Conservation (phyloP, 352 stramenopile genomes). For the Pythium dissimile region DNA sequence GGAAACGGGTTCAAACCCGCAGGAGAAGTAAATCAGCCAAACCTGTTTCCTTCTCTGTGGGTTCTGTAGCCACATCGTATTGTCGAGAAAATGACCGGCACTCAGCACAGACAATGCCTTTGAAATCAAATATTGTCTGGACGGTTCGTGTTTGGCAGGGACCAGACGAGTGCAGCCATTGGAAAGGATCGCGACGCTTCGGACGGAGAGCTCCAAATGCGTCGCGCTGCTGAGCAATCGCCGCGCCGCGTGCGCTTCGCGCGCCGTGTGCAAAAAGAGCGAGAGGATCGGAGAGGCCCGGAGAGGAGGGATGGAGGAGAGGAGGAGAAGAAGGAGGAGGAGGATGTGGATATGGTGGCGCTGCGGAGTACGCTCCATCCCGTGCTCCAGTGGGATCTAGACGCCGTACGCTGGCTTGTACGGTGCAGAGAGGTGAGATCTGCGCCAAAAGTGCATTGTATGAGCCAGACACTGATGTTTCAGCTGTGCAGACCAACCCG, state of each 20-base stretch:
- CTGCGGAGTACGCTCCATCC: slow-evolving; percentile 30
- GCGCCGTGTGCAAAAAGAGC: too few relatives aligned
- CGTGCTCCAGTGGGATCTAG: slow-evolving; percentile 57
- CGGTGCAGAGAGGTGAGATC: slow-evolving; percentile 36
- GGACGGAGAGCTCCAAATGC: not conserved
- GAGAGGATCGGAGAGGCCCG: too few relatives aligned
- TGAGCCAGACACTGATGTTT: not conserved
- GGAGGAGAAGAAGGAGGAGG: not conserved
- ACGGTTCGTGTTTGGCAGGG: not conserved
- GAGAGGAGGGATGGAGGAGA: not conserved
- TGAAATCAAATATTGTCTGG: not conserved
- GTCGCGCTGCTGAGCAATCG: not conserved
- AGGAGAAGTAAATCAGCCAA: too few relatives aligned
- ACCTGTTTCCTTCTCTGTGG: too few relatives aligned
- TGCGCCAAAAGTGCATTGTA: too few relatives aligned
- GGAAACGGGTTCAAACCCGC: not conserved
- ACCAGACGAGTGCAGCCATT: not conserved
- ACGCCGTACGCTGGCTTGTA: slow-evolving; percentile 32
- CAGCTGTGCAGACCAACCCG: slow-evolving; percentile 15
- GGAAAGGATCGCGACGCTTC: slow-evolving; percentile 7
- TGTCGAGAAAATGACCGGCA: not conserved
- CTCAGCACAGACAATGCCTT: not conserved
- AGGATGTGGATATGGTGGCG: not conserved
- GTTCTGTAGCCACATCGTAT: slow-evolving; percentile 21
- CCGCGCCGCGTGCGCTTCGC: slow-evolving; percentile 5